Evolutionary conservation across 192 early-diverging fungal genomes (phyloP).

Genomic region (Podila clonocystis): DNA sequence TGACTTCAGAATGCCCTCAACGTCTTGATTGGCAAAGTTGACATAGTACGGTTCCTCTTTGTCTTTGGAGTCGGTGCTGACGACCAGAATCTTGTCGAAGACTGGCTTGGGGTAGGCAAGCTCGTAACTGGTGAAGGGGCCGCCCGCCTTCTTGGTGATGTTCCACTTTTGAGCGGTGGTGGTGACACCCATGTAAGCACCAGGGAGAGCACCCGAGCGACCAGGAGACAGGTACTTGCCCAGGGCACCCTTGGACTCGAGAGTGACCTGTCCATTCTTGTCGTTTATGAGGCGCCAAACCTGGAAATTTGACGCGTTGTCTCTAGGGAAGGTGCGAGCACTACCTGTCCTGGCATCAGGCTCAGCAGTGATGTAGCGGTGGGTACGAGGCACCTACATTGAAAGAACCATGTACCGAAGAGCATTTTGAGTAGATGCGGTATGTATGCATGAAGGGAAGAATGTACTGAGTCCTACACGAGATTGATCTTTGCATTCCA

Average conservation of each 20-base stretch:
- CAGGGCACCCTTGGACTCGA: conserved; percentile 6
- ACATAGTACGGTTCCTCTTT: conserved; percentile 14
- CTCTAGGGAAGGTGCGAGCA: neutral
- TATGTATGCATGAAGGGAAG: neutral
- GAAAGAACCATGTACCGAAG: neutral
- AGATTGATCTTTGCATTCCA: neutral
- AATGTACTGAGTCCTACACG: neutral
- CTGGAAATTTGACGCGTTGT: neutral
- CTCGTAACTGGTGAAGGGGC: conserved; percentile 16
- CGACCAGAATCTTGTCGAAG: conserved; percentile 13
- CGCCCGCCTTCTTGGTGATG: conserved; percentile 7
- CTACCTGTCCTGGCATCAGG: conserved; percentile 5
- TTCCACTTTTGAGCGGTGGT: conserved; percentile 16
- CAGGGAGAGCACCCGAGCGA: conserved; percentile 14
- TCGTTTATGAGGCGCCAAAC: conserved; percentile 7
- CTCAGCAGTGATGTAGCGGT: conserved; percentile 13
- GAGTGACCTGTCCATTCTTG: conserved; percentile 3
- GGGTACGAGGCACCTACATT: conserved; percentile 2
- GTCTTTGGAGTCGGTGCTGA: neutral
- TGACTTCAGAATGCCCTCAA: neutral
- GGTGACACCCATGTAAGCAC: conserved; percentile 22
- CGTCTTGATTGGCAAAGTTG: conserved; percentile 5
- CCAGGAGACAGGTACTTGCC: conserved; percentile 12
- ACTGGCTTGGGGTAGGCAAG: conserved; percentile 14
- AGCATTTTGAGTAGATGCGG: neutral